These are phyloP conservation scores for Epicoccum sorghinum DNA, from an alignment of 2,329 filamentous ascomycete species.

Conservation along the genomic window DNA sequence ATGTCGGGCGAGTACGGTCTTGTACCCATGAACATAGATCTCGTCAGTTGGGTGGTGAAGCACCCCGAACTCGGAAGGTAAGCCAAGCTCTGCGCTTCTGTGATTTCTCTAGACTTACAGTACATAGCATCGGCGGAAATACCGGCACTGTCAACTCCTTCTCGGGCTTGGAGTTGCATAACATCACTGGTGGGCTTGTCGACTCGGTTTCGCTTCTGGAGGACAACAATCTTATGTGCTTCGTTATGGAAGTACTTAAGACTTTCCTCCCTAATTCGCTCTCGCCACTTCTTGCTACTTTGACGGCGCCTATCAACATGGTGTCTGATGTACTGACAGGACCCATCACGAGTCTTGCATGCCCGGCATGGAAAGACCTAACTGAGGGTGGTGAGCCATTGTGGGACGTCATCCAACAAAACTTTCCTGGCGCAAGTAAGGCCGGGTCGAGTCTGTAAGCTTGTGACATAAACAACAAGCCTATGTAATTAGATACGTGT, in stretches of 20 bases:
- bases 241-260: conserved; percentile 44
- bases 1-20: conserved; percentile 55
- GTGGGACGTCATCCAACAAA: conserved; percentile 24
- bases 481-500: no score
- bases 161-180: conserved; percentile 48
- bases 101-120: neutral
- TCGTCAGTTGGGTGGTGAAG: conserved; percentile 20
- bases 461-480: neutral
- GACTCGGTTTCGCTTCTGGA: conserved; percentile 41
- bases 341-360: conserved; percentile 30
- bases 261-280: conserved; percentile 45
- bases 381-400: conserved; percentile 20
- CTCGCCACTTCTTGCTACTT: conserved; percentile 31
- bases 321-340: conserved; percentile 25
- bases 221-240: conserved; percentile 49
- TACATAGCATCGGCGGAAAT: conserved; percentile 57
- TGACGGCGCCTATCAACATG: conserved; percentile 30
- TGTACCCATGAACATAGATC: conserved; percentile 36
- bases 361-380: conserved; percentile 33
- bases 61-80: conserved; percentile 29
- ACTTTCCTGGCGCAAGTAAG: conserved; percentile 17
- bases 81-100: neutral
- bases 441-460: conserved; percentile 18
- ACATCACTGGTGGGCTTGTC: conserved; percentile 35
- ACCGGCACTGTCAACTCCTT: conserved; percentile 59